A percentile compares a stretch with the other conserved stretches of the same genome.
Conservation (phyloP, 306 rosid species). For the Cicer yamashitae region DNA sequence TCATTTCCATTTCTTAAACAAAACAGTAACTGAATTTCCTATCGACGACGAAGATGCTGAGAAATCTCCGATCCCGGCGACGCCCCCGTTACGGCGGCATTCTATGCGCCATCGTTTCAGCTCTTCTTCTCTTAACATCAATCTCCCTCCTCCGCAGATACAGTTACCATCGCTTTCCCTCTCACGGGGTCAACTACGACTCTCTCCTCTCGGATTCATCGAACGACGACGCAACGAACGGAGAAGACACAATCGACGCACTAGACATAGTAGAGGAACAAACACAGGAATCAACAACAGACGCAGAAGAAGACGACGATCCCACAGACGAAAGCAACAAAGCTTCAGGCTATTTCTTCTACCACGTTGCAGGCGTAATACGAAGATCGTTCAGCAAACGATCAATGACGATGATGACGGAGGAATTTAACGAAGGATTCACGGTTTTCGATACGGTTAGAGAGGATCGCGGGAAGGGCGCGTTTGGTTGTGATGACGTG, state of each 20-base stretch:
- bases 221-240: slow-evolving; percentile 43
- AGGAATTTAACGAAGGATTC: slow-evolving; percentile 55
- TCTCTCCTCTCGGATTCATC: slow-evolving; percentile 62
- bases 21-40: neutral
- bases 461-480: slow-evolving; percentile 62
- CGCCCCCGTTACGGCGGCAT: slow-evolving; percentile 65
- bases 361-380: slow-evolving; percentile 72
- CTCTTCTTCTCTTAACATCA: slow-evolving; percentile 62
- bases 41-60: slow-evolving; percentile 50
- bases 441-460: slow-evolving; percentile 44
- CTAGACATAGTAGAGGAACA: slow-evolving; percentile 63
- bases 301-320: slow-evolving; percentile 65
- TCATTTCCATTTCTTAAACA: neutral
- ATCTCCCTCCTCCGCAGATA: slow-evolving; percentile 63
- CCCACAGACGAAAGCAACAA: slow-evolving; percentile 52
- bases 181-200: slow-evolving; percentile 45
- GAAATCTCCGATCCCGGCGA: slow-evolving; percentile 64
- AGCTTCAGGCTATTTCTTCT: slow-evolving; percentile 65
- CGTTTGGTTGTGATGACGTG: slow-evolving; percentile 84
- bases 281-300: slow-evolving; percentile 7
- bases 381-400: slow-evolving; percentile 58
- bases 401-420: slow-evolving; percentile 47
- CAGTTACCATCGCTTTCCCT: neutral
- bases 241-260: slow-evolving; percentile 79
- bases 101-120: slow-evolving; percentile 61